Conservation (phyloP, 768 basidiomycete species). For the Russula lepida region DNA sequence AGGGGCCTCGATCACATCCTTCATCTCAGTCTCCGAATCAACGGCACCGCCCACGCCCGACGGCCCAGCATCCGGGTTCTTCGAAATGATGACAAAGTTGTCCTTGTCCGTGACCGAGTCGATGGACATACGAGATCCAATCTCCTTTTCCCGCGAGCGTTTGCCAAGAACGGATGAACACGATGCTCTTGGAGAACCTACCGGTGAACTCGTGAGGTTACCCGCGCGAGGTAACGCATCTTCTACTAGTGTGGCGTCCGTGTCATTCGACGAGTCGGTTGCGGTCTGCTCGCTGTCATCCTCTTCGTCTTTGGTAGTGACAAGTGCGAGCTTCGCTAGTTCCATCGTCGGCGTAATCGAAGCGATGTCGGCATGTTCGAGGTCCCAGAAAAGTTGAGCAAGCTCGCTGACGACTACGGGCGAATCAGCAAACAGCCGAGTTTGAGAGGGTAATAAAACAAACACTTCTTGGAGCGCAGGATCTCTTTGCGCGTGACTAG, state of each 20-base stretch:
- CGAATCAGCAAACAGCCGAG: constrained; percentile 16
- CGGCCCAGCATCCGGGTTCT: constrained; percentile 25
- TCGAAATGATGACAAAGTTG: constrained; percentile 35
- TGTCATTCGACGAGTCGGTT: constrained; percentile 78
- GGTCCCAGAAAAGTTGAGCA: constrained; percentile 65
- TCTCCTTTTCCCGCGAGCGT: constrained; percentile 42
- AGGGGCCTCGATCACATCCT: constrained; percentile 21
- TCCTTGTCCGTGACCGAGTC: constrained; percentile 42
- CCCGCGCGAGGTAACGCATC: constrained; percentile 36
- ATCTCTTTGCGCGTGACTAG: constrained; percentile 76
- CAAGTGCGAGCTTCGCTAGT: constrained; percentile 83
- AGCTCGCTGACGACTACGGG: constrained; percentile 68
- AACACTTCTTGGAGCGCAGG: constrained; percentile 77
- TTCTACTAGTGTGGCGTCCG: constrained; percentile 83
- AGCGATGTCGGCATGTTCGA: constrained; percentile 55
- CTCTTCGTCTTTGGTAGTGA: constrained; percentile 85
- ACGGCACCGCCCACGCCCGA: not conserved
- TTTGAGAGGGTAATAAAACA: not conserved
- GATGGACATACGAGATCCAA: constrained; percentile 41
- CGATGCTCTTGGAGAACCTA: constrained; percentile 20
- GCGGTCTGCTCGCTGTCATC: constrained; percentile 66
- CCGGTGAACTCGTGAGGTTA: constrained; percentile 29
- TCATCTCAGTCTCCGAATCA: constrained; percentile 27
- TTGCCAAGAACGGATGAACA: constrained; percentile 52
- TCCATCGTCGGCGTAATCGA: constrained; percentile 80